Base-by-base conservation (phyloP, 306 rosid species). In the Corylus avellana region DNA sequence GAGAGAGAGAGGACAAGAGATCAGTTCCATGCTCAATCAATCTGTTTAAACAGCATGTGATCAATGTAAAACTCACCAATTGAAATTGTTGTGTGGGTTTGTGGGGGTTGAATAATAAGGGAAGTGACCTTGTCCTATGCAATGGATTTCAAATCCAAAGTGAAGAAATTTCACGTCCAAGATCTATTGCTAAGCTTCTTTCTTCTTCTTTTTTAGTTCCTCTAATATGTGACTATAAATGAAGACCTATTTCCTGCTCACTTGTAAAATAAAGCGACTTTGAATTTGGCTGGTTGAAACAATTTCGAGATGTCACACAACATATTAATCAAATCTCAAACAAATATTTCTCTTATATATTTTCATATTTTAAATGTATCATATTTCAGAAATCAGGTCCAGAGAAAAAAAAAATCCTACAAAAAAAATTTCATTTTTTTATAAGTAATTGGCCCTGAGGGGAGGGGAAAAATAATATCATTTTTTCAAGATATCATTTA, bases 111-210 rank as follows among this genome's bases (percentile, higher is more conserved):
- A 64, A 14, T 64, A 35, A 25, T 16, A 64, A 14, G 46, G 42
- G 47, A 64, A 64, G 46, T 64, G n/a, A 48, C 18, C 70, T 64
- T 16, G 70, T 37, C n/a, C 46, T 64, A 37, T 64, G 70, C 48
- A 64, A 35, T 64, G 48, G 47, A 17, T 32, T 64, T 64, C 11
- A 37, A 14, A 35, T 35, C 70, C 70, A 35, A 35, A 35, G 46
- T 16, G 42, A 3, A 35, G 17, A 35, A 27, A 35, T 64, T 64
- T 64, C n/a, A 37, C 20, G 18, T 35, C n/a, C 70, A 64, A 64
- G 9, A 64, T 59, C 35, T 59, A 59, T 14, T 64, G 46, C 47
- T 64, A 32, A 64, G 47, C 47, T 5, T 39, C 6, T 42, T 42
- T n/a, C 4, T 39, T 42, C 6, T n/a, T 64, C 0, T 14, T 37